Evolutionary conservation across 805 yeast species (phyloP).

Genomic region (Ascoidea asiatica): DNA sequence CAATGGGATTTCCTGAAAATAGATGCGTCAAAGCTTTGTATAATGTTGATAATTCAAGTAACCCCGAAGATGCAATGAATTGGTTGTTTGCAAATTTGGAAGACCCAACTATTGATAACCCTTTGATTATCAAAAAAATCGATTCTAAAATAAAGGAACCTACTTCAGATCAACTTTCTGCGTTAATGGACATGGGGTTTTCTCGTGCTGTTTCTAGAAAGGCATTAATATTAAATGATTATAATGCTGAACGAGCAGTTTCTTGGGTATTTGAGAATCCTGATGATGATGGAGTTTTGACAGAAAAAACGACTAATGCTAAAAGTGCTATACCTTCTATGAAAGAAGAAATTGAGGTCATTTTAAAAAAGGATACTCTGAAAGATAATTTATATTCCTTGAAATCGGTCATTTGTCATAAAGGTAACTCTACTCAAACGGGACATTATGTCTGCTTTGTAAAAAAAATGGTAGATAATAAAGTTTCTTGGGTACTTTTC

Average conservation of each 20-base stretch:
- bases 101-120: constrained; percentile 62
- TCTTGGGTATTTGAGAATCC: constrained; percentile 87
- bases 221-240: constrained; percentile 47
- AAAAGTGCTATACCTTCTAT: constrained; percentile 6
- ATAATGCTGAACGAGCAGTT: constrained; percentile 62
- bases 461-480: constrained; percentile 25
- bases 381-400: constrained; percentile 30
- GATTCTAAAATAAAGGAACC: constrained; percentile 12
- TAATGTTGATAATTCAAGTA: constrained; percentile 48
- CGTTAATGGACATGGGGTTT: constrained; percentile 70
- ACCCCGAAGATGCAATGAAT: constrained; percentile 66
- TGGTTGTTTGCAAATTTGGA: constrained; percentile 89
- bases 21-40: constrained; percentile 56
- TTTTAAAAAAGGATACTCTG: constrained; percentile 1
- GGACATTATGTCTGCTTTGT: constrained; percentile 86
- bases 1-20: constrained; percentile 81
- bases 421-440: constrained; percentile 79
- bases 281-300: constrained; percentile 56
- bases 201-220: constrained; percentile 47
- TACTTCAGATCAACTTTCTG: constrained; percentile 27
- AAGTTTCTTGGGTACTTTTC: constrained; percentile 56
- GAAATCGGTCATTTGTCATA: constrained; percentile 69
- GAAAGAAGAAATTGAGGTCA: constrained; percentile 6
- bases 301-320: constrained; percentile 11
- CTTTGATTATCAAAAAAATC: constrained; percentile 22